These are phyloP conservation scores for Pyrenochaeta sp. DNA, from an alignment of 2,329 filamentous ascomycete genomes.

Conservation along the genomic window DNA sequence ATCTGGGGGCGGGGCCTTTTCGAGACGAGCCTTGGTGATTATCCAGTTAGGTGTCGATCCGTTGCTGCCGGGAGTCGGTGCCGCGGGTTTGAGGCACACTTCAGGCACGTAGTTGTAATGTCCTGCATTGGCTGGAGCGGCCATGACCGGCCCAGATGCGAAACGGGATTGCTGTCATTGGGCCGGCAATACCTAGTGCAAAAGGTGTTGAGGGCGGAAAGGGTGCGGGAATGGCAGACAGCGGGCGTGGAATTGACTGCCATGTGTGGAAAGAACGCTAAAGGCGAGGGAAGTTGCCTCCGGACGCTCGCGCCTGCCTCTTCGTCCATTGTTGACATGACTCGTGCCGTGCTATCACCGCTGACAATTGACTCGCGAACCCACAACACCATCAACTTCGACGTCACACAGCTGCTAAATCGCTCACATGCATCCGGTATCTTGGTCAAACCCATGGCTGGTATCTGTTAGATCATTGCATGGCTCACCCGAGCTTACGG, in stretches of 20 bases:
- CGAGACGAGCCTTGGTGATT: background rate
- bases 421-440: too few relatives aligned
- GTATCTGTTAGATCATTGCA: too few relatives aligned
- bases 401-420: too few relatives aligned
- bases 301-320: background rate
- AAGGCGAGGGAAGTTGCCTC: background rate
- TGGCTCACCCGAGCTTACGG: too few relatives aligned
- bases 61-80: background rate
- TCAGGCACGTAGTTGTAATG: background rate
- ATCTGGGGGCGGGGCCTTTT: background rate
- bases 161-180: background rate
- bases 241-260: background rate
- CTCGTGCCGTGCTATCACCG: too few relatives aligned
- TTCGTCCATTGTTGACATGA: too few relatives aligned
- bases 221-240: too few relatives aligned
- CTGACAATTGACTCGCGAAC: too few relatives aligned
- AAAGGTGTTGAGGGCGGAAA: background rate
- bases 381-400: too few relatives aligned
- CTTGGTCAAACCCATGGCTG: too few relatives aligned
- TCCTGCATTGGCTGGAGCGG: background rate
- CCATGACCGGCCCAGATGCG: background rate
- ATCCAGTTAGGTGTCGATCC: background rate
- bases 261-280: background rate
- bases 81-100: background rate
- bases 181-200: background rate